Conservation (phyloP, 371 early-diverging fungal species). For the Zychaea mexicana region DNA sequence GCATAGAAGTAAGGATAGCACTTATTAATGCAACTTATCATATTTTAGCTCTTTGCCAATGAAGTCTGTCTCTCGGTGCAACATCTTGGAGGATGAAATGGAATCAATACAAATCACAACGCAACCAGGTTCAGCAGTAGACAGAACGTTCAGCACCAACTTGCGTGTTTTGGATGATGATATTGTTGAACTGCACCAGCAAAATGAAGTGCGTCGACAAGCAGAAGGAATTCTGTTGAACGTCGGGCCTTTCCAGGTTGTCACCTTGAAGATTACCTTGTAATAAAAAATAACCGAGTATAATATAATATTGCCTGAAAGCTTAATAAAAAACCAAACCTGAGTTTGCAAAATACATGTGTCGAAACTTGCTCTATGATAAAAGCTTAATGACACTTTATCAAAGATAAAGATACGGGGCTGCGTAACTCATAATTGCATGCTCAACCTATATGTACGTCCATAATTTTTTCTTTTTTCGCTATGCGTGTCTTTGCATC, state of each 20-base stretch:
- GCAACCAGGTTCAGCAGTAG: conserved; percentile 7
- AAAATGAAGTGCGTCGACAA: conserved; percentile 23
- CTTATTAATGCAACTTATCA: no score
- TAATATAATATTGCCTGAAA: no score
- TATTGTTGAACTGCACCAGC: conserved; percentile 35
- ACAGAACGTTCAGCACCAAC: conserved; percentile 41
- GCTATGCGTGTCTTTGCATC: no score
- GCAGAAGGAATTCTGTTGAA: conserved; percentile 41
- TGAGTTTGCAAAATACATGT: no score
- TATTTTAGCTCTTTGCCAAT: conserved; percentile 44
- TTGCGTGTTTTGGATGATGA: conserved; percentile 42
- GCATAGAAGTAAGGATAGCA: conserved; percentile 23
- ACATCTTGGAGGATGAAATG: conserved; percentile 76
- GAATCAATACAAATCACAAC: conserved; percentile 29
- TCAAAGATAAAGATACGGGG: no score
- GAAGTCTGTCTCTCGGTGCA: conserved; percentile 61
- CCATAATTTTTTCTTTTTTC: no score
- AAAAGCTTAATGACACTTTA: no score
- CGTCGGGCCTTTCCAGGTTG: conserved; percentile 65
- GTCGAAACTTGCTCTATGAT: no score
- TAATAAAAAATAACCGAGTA: conserved; percentile 7
- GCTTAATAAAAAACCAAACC: no score
- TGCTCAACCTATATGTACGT: no score
- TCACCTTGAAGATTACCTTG: conserved; percentile 57
- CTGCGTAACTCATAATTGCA: no score